These are phyloP conservation scores for Fistulina hepatica DNA, from an alignment of 1,284 basidiomycete species.

Conservation along the genomic window DNA sequence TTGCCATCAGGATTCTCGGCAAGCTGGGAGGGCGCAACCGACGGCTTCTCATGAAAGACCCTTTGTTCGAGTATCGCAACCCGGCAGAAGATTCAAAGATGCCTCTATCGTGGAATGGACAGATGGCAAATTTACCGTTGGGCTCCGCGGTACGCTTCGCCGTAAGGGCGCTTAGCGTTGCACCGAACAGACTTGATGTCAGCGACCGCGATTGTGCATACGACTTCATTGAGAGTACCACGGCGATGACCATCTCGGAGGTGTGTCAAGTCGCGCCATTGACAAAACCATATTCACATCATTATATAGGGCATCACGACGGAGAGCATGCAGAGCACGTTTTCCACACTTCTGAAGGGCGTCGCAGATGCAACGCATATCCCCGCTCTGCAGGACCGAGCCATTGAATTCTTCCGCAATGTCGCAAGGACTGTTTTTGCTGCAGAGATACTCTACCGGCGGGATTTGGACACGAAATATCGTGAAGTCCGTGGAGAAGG, in stretches of 20 bases:
- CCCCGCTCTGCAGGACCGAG: slow-evolving; percentile 59
- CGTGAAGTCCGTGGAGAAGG: too few relatives aligned
- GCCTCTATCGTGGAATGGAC: slow-evolving; percentile 66
- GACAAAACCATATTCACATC: slow-evolving; percentile 6
- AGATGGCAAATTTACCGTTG: slow-evolving; percentile 60
- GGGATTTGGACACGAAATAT: too few relatives aligned
- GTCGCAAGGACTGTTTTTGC: slow-evolving; percentile 63
- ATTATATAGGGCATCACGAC: slow-evolving; percentile 57
- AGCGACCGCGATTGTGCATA: slow-evolving; percentile 70
- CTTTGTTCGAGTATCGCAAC: slow-evolving; percentile 61
- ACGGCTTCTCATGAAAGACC: slow-evolving; percentile 76
- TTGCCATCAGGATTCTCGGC: slow-evolving; percentile 92
- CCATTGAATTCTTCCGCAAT: slow-evolving; percentile 56
- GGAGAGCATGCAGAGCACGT: slow-evolving; percentile 55
- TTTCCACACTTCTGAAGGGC: slow-evolving; percentile 63
- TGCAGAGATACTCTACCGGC: slow-evolving; percentile 53
- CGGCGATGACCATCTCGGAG: slow-evolving; percentile 68
- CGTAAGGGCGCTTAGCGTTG: slow-evolving; percentile 22
- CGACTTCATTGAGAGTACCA: slow-evolving; percentile 65
- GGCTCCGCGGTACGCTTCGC: slow-evolving; percentile 68
- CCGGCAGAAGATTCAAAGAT: slow-evolving; percentile 62
- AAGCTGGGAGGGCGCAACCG: slow-evolving; percentile 96
- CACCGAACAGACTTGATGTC: slow-evolving; percentile 48
- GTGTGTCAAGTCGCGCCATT: slow-evolving; percentile 28
- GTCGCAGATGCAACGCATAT: slow-evolving; percentile 72